Evolutionary conservation across 83 land plant species (phyloP).

Genomic region (Diphasiastrum complanatum): DNA sequence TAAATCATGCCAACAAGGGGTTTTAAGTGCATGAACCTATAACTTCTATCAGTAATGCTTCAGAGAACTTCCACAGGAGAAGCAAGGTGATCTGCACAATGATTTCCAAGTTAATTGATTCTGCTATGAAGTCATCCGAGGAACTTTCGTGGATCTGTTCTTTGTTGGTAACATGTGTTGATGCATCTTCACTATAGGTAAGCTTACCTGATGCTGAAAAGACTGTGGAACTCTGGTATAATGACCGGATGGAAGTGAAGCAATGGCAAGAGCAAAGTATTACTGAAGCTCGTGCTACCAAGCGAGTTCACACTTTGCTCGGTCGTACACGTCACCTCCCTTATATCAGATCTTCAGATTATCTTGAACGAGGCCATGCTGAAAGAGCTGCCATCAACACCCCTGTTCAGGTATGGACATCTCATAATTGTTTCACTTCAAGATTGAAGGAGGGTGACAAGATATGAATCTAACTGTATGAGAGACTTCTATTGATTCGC

Average conservation of each 20-base stretch:
- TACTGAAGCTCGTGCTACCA: constrained; percentile 35
- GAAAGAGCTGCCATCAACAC: constrained; percentile 96
- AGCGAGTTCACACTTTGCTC: constrained; percentile 67
- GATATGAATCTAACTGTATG: not conserved
- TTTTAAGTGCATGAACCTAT: too few relatives aligned
- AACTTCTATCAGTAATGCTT: too few relatives aligned
- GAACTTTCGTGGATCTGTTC: too few relatives aligned
- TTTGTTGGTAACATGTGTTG: too few relatives aligned
- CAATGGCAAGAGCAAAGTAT: constrained; percentile 74
- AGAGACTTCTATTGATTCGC: not conserved
- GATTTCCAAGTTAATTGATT: too few relatives aligned
- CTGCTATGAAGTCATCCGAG: too few relatives aligned
- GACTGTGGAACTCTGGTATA: constrained; percentile 89
- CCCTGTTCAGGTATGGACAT: constrained; percentile 89
- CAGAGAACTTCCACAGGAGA: too few relatives aligned
- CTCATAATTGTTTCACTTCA: too few relatives aligned
- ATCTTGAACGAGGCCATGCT: constrained; percentile 47
- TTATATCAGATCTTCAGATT: constrained; percentile 30
- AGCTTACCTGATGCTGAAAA: constrained; percentile 61
- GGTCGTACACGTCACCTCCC: constrained; percentile 82
- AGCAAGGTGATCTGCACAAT: too few relatives aligned
- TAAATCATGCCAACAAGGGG: too few relatives aligned
- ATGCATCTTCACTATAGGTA: too few relatives aligned
- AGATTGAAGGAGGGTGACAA: too few relatives aligned
- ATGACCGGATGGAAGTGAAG: constrained; percentile 68